Base-by-base conservation (phyloP, 192 early-diverging fungal species). In the Entomortierella parvispora region DNA sequence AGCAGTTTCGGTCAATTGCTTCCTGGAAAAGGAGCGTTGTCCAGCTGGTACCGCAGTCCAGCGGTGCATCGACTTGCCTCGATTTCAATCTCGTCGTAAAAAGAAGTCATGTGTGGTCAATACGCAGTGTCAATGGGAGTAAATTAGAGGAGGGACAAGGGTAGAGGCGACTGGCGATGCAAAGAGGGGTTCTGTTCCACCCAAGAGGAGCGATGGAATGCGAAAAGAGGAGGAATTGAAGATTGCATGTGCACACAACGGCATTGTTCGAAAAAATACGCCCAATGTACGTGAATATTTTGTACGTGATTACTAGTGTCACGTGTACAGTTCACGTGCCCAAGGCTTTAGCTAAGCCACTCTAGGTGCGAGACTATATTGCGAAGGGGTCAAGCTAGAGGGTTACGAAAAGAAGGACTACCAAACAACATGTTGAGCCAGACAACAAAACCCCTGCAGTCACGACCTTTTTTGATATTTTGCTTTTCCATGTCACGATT, bases 11-110 rank as follows among this genome's bases (percentile, higher is more conserved):
- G 37, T 9, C 37, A 40, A 40, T 40, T 40, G 37, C 12, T 12
- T 40, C 7, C 37, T 50, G 28, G 31, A 52, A 40, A 52, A 14
- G 51, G 34, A 53, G 6, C 34, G 15, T 17, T 56, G 23, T 37
- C 10, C 25, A 7, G 18, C 33, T 62, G 6, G 26, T 14, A 49
- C 2, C 49, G 32, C 23, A 51, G 25, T 31, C 51, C n/a, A 15
- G 14, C 5, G 37, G 37, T 40, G n/a, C n/a, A n/a, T n/a, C n/a
- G 7, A 65, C 67, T 33, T 69, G 66, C 65, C 65, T 69, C 65
- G 31, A 90, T 87, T 78, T 90, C 88, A 33, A 92, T 80, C 65
- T 91, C 88, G 84, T 85, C 84, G 67, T 85, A 85, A 54, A 82
- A 85, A 32, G 81, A 83, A 28, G 79, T 71, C 82, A 83, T 83